Base-by-base conservation (phyloP, 116 monocot genomes). In the Trichopus zeylanicus region DNA sequence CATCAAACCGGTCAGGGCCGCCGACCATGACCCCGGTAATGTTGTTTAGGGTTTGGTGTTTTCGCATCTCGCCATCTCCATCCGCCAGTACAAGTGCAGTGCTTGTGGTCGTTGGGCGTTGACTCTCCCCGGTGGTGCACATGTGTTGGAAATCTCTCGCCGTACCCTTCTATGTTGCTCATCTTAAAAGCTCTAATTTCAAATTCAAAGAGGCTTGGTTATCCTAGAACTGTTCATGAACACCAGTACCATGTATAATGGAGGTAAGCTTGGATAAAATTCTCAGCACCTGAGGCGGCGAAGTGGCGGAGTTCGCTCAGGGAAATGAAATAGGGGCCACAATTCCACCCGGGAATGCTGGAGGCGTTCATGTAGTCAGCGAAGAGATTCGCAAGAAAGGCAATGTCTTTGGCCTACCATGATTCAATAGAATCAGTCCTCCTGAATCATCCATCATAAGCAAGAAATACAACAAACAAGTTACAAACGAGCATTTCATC, bases 111-210 rank as follows among this genome's bases (percentile, higher is more conserved):
- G 55, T 59, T 42, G 0, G 78, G 83, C 31, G 65, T 83, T 6
- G 83, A 83, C 15, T 78, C 78, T 27, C 67, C 83, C 7, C 83
- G 77, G 61, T 83, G 83, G 61, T 83, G 83, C 3, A 78, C 78
- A 16, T 68, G 74, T 33, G 38, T 58, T 1, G 83, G 83, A 29
- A 74, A 83, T 22, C 65, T 64, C 18, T 33, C 0, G 22, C 83
- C 78, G 34, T 74, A 83, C 7, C 83, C 83, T 1, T 74, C 78
- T 9, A 83, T 51, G 51, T 82, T 77, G 48, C 83, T 82, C 70
- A 82, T 70, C 31, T 77, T 70, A 48, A 9, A 31, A 1, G 77
- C n/a, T n/a, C n/a, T n/a, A n/a, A n/a, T n/a, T n/a, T n/a, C n/a
- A n/a, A n/a, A n/a, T n/a, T n/a, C n/a, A n/a, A n/a, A n/a, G n/a